A percentile compares a stretch with the other conserved stretches of the same genome.
These are phyloP conservation scores for Fusarium sambucinum DNA, from an alignment of 2,329 filamentous ascomycete genomes.

Conservation along the genomic window DNA sequence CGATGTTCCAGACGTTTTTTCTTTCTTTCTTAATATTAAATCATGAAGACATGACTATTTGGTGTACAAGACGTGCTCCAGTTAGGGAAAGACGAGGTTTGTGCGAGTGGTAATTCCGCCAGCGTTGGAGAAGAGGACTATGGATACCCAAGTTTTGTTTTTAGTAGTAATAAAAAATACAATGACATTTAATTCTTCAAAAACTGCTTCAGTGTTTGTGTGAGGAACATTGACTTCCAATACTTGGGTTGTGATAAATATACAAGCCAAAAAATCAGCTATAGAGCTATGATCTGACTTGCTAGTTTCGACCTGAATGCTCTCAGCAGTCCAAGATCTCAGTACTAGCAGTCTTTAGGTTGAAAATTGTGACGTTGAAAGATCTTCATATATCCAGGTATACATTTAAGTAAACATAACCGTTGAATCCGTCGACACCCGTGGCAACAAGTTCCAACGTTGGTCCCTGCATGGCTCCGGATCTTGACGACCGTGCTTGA, in stretches of 20 bases:
- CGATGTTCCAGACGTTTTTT: conserved; percentile 8
- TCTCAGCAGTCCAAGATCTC: too few relatives aligned
- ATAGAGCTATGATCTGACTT: too few relatives aligned
- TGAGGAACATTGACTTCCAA: too few relatives aligned
- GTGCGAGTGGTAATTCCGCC: conserved; percentile 3
- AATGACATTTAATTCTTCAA: conserved; percentile 7
- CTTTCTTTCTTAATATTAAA: conserved; percentile 29
- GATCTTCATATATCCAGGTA: neutral
- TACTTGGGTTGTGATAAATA: too few relatives aligned
- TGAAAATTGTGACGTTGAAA: neutral
- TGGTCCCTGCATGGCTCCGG: neutral
- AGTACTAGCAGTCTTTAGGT: neutral
- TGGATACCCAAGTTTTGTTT: conserved; percentile 37
- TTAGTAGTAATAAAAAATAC: conserved; percentile 7
- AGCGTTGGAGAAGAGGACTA: conserved; percentile 14
- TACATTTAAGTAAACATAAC: neutral
- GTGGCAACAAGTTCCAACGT: neutral
- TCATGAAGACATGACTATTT: conserved; percentile 34
- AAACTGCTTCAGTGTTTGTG: neutral
- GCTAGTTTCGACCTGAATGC: too few relatives aligned
- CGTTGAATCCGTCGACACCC: neutral
- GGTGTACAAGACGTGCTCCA: conserved; percentile 10
- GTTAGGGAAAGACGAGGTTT: conserved; percentile 3
- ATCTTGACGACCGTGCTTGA: neutral
- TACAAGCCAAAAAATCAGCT: too few relatives aligned